Evolutionary conservation across 2,329 filamentous ascomycete genomes (phyloP), one percentile per base, ranked within the genome.

Genomic region (Claviceps sp.): DNA sequence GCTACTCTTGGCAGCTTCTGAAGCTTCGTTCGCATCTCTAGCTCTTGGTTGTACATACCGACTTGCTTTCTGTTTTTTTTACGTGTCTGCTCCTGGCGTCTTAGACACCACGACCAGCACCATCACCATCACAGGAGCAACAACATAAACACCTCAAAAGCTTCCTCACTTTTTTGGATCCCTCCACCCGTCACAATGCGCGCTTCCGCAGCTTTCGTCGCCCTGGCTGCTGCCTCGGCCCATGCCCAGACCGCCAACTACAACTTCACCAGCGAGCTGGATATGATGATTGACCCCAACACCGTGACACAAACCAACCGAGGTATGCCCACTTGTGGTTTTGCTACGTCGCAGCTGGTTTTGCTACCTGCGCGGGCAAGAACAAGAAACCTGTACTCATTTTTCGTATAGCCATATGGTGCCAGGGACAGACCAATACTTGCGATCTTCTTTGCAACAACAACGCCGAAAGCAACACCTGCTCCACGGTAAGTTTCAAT

Each of bases 401-500:
- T 42, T 46, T n/a, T 44, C 42, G 14, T 49, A 54, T 55, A 78
- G 76, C 72, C 47, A 52, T 59, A 18, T 80, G 76, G 77, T 81
- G 77, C 63, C 62, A 60, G 50, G 75, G 69, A 43, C 67, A 81
- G 68, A 64, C 63, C 54, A 72, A 76, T 63, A 73, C 71, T 41
- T 81, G 77, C 67, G 55, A 55, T 47, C 64, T 64, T 24, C 70
- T 81, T 42, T 81, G 77, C 66, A 62, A 61, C 50, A 54, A 59
- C 51, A 57, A 61, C 50, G 62, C 67, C 20, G 56, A 62, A 5
- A 55, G 55, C 50, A 78, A 79, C 62, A 58, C 61, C 51, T 81
- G 77, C 62, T 57, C 64, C 20, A 57, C 65, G 53, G 77, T 81
- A 66, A 56, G 75, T 63, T 4, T 18, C 18, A 9, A 14, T 16